Base-by-base conservation (phyloP, 1,284 basidiomycete genomes). In the Chiua sp. region DNA sequence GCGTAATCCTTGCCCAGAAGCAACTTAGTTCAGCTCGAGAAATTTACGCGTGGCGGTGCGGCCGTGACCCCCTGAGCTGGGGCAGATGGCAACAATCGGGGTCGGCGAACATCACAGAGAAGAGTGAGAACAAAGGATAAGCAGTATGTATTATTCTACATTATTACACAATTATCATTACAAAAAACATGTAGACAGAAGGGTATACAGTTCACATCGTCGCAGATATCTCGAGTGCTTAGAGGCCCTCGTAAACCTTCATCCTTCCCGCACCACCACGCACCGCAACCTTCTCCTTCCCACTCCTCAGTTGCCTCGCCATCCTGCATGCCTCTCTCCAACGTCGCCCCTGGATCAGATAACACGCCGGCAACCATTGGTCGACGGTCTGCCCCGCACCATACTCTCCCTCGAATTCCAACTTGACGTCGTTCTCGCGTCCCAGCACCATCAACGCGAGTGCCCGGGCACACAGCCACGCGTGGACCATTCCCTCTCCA, bases 401-500 rank as follows among this genome's bases (percentile, higher is more conserved):
- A 20, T 72, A 70, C 12, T 26, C 8, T 46, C 68, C 72, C 47
- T 70, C 71, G 6, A 12, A 11, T 30, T 60, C 59, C 35, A 68
- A 71, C 48, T 72, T 76, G 22, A 63, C 63, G 37, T 71, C 73
- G 13, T 61, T 33, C 26, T 72, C 73, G 10, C 70, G 63, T 7
- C 75, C 79, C 6, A 86, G 72, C 5, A 88, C 72, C 85, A 87
- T 87, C 60, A 78, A 68, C 15, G 85, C 86, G 53, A 88, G 68
- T 5, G 84, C 86, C 60, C 80, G 79, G 3, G 81, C 80, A 61
- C 84, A 82, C 68, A 87, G 66, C 84, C 86, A 88, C 7, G 85
- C 87, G 65, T 87, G 81, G 4, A 83, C 82, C 87, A 89, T 89
- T 7, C 87, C 87, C 63, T 89, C 87, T 2, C 87, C 87, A 13